A percentile compares a stretch with the other conserved stretches of the same genome.
Evolutionary conservation across 139 green algal species (phyloP).

Genomic region (Astrephomene gubernaculifera): DNA sequence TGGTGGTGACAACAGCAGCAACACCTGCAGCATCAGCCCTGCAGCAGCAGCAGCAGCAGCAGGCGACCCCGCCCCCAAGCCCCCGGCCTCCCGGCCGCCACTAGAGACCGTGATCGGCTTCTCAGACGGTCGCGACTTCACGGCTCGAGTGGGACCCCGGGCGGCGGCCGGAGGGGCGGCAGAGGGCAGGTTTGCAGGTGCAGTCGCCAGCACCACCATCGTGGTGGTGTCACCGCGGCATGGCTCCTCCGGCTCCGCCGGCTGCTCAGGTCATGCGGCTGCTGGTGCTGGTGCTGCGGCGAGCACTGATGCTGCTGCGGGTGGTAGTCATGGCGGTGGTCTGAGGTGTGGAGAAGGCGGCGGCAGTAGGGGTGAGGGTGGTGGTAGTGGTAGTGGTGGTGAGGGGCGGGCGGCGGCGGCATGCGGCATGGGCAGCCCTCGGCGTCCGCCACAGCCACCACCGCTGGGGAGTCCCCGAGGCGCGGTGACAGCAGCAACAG

Average conservation of each 20-base stretch:
- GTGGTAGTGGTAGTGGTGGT: too few species aligned
- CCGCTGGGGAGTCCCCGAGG: too few species aligned
- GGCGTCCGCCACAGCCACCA: too few species aligned
- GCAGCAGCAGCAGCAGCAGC: background rate
- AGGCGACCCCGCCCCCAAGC: background rate
- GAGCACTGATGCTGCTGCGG: background rate
- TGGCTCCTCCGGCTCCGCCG: too few species aligned
- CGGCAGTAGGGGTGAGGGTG: background rate
- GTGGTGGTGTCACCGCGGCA: background rate
- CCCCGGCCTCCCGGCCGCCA: background rate
- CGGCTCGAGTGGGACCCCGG: background rate
- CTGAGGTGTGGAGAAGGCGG: background rate
- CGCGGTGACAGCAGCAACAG: too few species aligned
- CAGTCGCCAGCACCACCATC: background rate
- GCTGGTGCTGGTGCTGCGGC: background rate
- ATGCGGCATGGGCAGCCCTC: too few species aligned
- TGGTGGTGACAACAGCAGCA: background rate
- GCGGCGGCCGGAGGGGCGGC: background rate
- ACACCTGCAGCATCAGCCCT: background rate
- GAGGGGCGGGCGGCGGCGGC: too few species aligned
- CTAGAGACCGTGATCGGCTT: constrained; percentile 40
- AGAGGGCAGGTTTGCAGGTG: constrained; percentile 14
- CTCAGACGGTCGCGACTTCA: constrained; percentile 31
- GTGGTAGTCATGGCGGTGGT: background rate
- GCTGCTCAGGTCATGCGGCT: too few species aligned